Percentiles rank a stretch among this genome's conserved stretches.
Evolutionary conservation across 2,329 filamentous ascomycete genomes (phyloP).

Genomic region (Xylariomycetidae sp.): DNA sequence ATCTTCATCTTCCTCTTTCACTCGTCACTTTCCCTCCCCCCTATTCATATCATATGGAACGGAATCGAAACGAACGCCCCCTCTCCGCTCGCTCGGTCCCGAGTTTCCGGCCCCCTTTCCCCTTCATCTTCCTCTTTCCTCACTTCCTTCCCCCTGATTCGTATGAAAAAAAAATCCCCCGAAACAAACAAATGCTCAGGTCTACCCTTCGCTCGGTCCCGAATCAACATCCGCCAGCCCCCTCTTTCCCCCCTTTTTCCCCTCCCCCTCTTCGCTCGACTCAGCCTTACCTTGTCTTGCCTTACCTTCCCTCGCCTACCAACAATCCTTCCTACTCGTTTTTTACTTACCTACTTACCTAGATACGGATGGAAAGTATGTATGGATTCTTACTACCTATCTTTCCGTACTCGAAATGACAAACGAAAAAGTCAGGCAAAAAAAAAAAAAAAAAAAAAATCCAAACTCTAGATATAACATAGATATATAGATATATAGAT

Average conservation of each 20-base stretch:
- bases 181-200: neutral
- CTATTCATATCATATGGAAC: neutral
- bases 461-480: neutral
- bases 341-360: constrained; percentile 1
- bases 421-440: neutral
- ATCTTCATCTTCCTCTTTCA: too few species aligned
- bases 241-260: neutral
- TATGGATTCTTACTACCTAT: neutral
- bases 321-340: neutral
- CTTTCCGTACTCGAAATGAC: constrained; percentile 1
- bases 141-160: too few species aligned
- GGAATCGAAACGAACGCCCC: neutral
- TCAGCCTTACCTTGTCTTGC: neutral
- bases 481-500: constrained; percentile 1
- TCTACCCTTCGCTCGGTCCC: neutral
- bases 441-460: neutral
- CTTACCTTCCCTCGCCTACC: neutral
- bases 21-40: too few species aligned
- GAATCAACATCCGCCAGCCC: neutral
- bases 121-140: too few species aligned
- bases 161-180: neutral
- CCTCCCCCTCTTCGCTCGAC: neutral
- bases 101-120: too few species aligned
- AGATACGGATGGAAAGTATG: too few species aligned
- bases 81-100: neutral